Conservation (phyloP, 345 rosid species). For the Eutrema heterophyllum region DNA sequence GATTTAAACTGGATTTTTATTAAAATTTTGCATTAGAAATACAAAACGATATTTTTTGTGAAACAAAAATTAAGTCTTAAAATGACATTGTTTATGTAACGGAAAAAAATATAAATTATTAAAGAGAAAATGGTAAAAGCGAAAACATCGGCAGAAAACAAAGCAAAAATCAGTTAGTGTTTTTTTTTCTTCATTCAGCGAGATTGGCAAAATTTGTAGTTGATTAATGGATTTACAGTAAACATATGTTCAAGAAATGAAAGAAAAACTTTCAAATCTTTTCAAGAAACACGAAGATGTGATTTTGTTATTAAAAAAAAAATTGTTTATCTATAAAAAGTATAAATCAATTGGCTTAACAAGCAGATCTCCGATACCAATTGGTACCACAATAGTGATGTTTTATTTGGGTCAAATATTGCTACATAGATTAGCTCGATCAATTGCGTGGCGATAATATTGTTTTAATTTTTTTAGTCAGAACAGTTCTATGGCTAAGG, state of each 20-base stretch:
- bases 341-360: neutral
- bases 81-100: no score
- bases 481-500: neutral
- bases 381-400: neutral
- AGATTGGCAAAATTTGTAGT: neutral
- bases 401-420: conserved; percentile 15
- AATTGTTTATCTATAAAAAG: neutral
- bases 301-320: neutral
- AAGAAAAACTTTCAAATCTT: neutral
- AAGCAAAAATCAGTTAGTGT: neutral
- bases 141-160: neutral
- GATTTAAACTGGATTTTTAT: no score
- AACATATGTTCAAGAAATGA: neutral
- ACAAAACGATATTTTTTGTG: no score
- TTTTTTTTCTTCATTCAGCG: neutral
- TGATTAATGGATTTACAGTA: neutral
- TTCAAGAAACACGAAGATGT: neutral
- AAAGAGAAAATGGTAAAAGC: no score
- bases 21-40: no score
- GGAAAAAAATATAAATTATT: no score
- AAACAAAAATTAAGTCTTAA: no score
- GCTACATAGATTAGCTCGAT: neutral
- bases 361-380: neutral
- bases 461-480: neutral
- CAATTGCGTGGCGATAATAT: neutral